Base-by-base conservation (phyloP, 2,329 filamentous ascomycete genomes). In the Bipolaris bicolor region DNA sequence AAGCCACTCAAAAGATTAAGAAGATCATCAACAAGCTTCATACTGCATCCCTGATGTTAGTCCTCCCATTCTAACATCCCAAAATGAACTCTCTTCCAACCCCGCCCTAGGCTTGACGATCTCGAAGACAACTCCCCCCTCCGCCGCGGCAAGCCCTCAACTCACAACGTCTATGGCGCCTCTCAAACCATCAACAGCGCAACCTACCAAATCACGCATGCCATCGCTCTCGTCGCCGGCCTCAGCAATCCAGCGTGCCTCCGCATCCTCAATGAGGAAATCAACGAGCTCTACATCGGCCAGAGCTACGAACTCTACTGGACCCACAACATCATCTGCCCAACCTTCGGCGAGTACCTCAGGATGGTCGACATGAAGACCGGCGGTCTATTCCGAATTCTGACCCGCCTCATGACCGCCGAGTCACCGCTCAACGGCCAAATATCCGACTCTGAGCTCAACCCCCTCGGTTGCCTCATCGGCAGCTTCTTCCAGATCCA, bases 401-500 rank as follows among this genome's bases (percentile, higher is more conserved):
- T 40, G 0, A 4, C 22, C 5, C 33, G 13, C 11, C 43, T 53
- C 24, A 53, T 53, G 43, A 5, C 6, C 5, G 31, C 34, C 5
- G 16, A 39, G 5, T 34, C 24, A 6, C 16, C 5, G 10, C 11
- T 9, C 2, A 15, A 13, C 15, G 24, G 24, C 24, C 24, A 26
- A 26, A 26, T 26, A 5, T 26, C 24, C 7, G 24, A 26, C 24
- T 15, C 15, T 15, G 16, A 18, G 4, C n/a, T 41, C 9, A n/a
- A 2, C 11, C 5, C 5, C 1, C 20, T 51, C 3, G 16, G 40
- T 0, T 5, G 20, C 1, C 15, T 52, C 1, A 15, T 94, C 56
- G 91, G 91, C n/a, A 84, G 92, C 54, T 86, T 92, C 72, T 95
- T 91, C 81, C 91, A 95, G 77, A 92, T 95, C 77, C 86, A 89